Evolutionary conservation across 2,329 filamentous ascomycete genomes (phyloP).

Genomic region (Chrysoporthe cubensis): DNA sequence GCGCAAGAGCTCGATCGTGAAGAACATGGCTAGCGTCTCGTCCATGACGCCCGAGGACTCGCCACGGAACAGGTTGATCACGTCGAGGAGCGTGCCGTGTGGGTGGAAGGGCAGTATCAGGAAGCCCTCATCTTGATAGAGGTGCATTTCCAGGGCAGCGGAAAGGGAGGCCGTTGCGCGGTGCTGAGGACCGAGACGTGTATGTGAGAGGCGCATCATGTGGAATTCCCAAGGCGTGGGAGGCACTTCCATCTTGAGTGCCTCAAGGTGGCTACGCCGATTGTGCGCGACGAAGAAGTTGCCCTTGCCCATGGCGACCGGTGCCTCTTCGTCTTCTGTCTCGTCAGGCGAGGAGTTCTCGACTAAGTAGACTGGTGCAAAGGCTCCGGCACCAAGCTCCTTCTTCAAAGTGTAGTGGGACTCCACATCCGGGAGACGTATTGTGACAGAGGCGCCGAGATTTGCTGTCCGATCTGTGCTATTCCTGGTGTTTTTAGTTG

Average conservation of each 20-base stretch:
- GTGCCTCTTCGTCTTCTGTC: conserved; percentile 49
- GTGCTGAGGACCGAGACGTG: conserved; percentile 71
- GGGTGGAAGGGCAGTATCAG: conserved; percentile 85
- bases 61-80: conserved; percentile 82
- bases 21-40: conserved; percentile 92
- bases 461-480: conserved; percentile 65
- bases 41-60: conserved; percentile 80
- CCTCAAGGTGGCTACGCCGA: conserved; percentile 69
- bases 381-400: conserved; percentile 90
- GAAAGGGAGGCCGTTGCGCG: conserved; percentile 79
- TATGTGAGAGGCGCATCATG: conserved; percentile 83
- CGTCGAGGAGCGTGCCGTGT: conserved; percentile 91
- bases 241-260: conserved; percentile 92
- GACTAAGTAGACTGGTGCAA: conserved; percentile 91
- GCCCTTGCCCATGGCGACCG: conserved; percentile 63
- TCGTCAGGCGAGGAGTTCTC: conserved; percentile 66
- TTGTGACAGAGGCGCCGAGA: conserved; percentile 61
- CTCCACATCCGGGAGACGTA: conserved; percentile 69
- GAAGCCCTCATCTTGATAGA: conserved; percentile 89
- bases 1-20: conserved; percentile 86
- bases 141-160: conserved; percentile 84
- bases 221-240: conserved; percentile 95
- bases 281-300: conserved; percentile 56
- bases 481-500: conserved; percentile 59
- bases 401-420: conserved; percentile 77